Evolutionary conservation across 2,329 filamentous ascomycete species (phyloP).

Genomic region (Hypomyces perniciosus): DNA sequence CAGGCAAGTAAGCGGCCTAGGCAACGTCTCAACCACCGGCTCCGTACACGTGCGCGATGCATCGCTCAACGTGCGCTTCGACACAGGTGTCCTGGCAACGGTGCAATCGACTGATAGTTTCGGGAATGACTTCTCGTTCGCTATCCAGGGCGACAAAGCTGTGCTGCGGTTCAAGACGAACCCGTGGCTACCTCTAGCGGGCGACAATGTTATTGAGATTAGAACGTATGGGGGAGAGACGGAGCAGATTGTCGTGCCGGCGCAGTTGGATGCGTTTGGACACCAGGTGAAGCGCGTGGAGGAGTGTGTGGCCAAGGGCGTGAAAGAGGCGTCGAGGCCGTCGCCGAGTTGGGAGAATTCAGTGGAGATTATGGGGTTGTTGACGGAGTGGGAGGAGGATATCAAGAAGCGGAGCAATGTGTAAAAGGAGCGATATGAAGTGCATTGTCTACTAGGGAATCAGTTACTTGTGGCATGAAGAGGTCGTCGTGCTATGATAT

Average conservation of each 20-base stretch:
- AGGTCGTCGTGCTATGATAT: not conserved
- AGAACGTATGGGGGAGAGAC: constrained; percentile 18
- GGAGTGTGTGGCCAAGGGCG: constrained; percentile 15
- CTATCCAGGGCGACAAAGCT: constrained; percentile 20
- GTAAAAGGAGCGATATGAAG: not conserved
- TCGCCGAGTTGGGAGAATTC: constrained; percentile 21
- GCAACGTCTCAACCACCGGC: constrained; percentile 19
- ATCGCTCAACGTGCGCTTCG: constrained; percentile 18
- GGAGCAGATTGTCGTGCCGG: constrained; percentile 17
- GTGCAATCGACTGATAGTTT: constrained; percentile 23
- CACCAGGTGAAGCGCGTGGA: constrained; percentile 21
- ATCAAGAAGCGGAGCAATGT: constrained; percentile 9
- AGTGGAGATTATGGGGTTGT: constrained; percentile 21
- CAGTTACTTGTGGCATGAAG: not conserved
- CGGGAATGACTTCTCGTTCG: constrained; percentile 22
- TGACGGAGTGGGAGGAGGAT: constrained; percentile 22
- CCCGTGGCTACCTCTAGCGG: constrained; percentile 22
- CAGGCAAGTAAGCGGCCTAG: constrained; percentile 17
- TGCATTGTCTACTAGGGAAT: no score
- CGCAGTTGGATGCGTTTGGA: constrained; percentile 20
- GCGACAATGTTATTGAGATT: constrained; percentile 20
- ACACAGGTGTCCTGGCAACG: constrained; percentile 18
- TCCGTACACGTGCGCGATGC: constrained; percentile 19
- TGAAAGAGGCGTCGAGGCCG: constrained; percentile 18
- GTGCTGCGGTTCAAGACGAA: constrained; percentile 22